A percentile compares a stretch with the other conserved stretches of the same genome.
These are phyloP conservation scores for Umbilicaria muhlenbergii DNA, from an alignment of 495 filamentous ascomycete genomes.

Conservation along the genomic window DNA sequence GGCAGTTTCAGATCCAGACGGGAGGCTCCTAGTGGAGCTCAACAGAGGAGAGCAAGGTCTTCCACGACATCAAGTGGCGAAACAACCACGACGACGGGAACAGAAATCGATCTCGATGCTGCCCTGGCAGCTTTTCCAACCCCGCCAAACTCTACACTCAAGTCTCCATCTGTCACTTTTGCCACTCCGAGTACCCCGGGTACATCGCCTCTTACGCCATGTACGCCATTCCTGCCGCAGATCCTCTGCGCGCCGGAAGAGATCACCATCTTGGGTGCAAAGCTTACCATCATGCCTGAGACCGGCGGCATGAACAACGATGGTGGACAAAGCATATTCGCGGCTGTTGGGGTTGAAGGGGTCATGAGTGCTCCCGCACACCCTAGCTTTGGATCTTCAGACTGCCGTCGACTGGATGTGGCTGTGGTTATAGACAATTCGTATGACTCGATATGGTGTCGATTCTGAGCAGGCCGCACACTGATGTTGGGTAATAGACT, in stretches of 20 bases:
- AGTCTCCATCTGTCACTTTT: neutral
- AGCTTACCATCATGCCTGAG: conserved; percentile 10
- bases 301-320: conserved; percentile 3
- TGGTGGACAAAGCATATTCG: conserved; percentile 5
- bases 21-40: no score
- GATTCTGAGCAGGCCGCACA: no score
- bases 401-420: conserved; percentile 6
- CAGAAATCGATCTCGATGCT: neutral
- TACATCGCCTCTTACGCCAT: no score
- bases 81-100: neutral
- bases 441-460: neutral
- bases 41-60: no score
- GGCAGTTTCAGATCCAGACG: no score
- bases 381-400: neutral
- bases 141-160: conserved; percentile 6
- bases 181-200: neutral
- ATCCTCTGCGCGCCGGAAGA: conserved; percentile 4
- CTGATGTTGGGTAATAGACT: neutral
- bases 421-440: conserved; percentile 13
- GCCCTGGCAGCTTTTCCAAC: conserved; percentile 7
- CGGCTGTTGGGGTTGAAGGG: conserved; percentile 10
- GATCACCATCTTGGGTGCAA: conserved; percentile 3
- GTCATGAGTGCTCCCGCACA: neutral
- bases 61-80: neutral
- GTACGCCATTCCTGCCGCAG: neutral